Conservation (phyloP, 805 yeast genomes). For the Hanseniaspora vineae region DNA sequence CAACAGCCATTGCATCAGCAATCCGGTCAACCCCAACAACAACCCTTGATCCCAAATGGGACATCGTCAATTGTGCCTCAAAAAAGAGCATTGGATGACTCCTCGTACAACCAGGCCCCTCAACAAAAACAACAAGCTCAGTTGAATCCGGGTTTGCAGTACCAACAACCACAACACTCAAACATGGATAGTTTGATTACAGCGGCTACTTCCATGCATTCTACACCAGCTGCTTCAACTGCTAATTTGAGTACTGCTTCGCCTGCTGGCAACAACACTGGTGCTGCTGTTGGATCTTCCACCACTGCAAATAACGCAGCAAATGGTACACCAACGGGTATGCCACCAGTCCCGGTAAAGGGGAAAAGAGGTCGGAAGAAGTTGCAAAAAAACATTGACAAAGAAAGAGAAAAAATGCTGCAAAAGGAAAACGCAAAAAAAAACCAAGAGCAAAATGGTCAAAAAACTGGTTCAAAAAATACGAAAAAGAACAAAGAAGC, state of each 20-base stretch:
- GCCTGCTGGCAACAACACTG: no score
- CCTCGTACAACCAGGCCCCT: slow-evolving; percentile 7
- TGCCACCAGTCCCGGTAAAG: not conserved
- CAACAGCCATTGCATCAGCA: slow-evolving; percentile 16
- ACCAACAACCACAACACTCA: slow-evolving; percentile 1
- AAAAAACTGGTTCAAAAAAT: not conserved
- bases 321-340: no score
- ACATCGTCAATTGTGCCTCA: slow-evolving; percentile 2
- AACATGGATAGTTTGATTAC: slow-evolving; percentile 17
- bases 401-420: not conserved
- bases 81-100: not conserved
- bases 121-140: slow-evolving; percentile 7
- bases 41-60: slow-evolving; percentile 10
- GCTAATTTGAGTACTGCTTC: not conserved
- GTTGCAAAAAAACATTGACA: not conserved
- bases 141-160: slow-evolving; percentile 5
- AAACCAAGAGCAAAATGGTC: not conserved
- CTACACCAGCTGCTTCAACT: not conserved
- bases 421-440: not conserved
- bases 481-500: no score
- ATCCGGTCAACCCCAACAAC: slow-evolving; percentile 15
- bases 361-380: not conserved
- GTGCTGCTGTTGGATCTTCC: no score
- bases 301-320: no score
- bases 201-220: slow-evolving; percentile 13